Base-by-base conservation (phyloP, 108 stramenopile species). In the Pseudonitzschia multiseries region DNA sequence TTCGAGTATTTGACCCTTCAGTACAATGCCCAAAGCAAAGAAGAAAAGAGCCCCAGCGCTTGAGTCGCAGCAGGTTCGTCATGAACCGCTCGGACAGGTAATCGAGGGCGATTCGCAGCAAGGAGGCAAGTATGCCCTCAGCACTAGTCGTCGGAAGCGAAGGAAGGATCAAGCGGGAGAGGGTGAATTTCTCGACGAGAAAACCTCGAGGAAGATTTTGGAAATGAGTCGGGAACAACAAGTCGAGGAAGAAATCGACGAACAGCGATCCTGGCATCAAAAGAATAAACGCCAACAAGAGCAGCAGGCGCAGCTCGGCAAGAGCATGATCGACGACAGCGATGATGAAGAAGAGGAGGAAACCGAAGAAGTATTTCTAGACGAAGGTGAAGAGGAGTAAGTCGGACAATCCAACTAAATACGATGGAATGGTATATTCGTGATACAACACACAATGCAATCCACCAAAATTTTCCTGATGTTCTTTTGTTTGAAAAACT, bases 11-110 rank as follows among this genome's bases (percentile, higher is more conserved):
- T 42, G 2, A 48, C 46, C 12, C 18, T 48, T 2, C 9, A 18
- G 18, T 10, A 63, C 51, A 71, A 86, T 87, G 86, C 87, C 89
- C 62, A 90, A 90, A 62, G 79, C 72, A 53, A 87, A 87, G 59
- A 82, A 79, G 51, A 81, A 80, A 41, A 76, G 82, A 27, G 75
- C 85, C 8, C 63, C 74, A 4, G 85, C 85, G 3, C 63, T 88
- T 22, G 68, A 28, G 1, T 73, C 69, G 9, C 72, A 84, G 63
- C 27, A 68, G 52, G 82, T 64, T 17, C 83, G 90, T 0, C 94
- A 95, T 70, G 91, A 91, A 20, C 94, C 94, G 1, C 75, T 95
- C 4, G 94, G 94, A 43, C 94, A 96, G 75, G 83, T 84, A 20
- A 91, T 93, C 63, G 80, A 83, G 70, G 84, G 89, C 57, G 95